Percentiles rank a stretch among this genome's conserved stretches.
Conservation (phyloP, 2,329 filamentous ascomycete genomes). For the Dendrostoma leiphaemia region DNA sequence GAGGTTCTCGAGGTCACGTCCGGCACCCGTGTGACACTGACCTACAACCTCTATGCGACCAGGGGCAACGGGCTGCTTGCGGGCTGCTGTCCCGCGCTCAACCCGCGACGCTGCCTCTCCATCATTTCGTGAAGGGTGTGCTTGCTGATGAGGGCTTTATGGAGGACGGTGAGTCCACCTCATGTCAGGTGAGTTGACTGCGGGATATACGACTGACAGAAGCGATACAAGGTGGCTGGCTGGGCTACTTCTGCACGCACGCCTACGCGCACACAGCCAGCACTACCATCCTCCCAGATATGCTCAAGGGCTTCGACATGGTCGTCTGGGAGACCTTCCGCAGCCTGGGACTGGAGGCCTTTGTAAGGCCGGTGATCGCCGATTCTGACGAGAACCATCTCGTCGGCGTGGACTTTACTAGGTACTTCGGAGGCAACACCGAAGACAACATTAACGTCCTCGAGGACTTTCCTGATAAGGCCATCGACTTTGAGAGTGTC, state of each 20-base stretch:
- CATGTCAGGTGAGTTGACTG: too few relatives aligned
- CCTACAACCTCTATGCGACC: slow-evolving; percentile 55
- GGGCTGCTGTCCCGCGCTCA: slow-evolving; percentile 26
- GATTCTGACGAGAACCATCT: background rate
- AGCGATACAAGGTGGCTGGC: slow-evolving; percentile 37
- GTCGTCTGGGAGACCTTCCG: slow-evolving; percentile 30
- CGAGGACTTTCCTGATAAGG: background rate
- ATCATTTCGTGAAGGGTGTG: slow-evolving; percentile 29
- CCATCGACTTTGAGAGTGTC: background rate
- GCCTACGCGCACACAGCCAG: slow-evolving; percentile 43
- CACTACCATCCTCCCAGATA: slow-evolving; percentile 28
- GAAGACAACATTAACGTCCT: background rate
- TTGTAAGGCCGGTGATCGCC: background rate
- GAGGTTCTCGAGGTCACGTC: slow-evolving; percentile 47
- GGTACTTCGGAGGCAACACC: background rate
- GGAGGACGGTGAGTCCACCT: slow-evolving; percentile 31
- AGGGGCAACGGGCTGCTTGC: slow-evolving; percentile 28
- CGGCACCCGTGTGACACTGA: slow-evolving; percentile 56
- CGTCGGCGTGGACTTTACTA: background rate
- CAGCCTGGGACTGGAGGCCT: slow-evolving; percentile 6
- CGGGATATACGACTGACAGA: too few relatives aligned
- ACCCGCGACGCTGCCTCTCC: slow-evolving; percentile 33
- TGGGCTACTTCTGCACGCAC: slow-evolving; percentile 46
- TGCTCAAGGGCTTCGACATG: slow-evolving; percentile 46
- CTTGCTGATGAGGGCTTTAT: slow-evolving; percentile 34